A percentile compares a stretch with the other conserved stretches of the same genome.
Evolutionary conservation across 2,329 filamentous ascomycete species (phyloP).

Genomic region (Rosellinia necatrix): DNA sequence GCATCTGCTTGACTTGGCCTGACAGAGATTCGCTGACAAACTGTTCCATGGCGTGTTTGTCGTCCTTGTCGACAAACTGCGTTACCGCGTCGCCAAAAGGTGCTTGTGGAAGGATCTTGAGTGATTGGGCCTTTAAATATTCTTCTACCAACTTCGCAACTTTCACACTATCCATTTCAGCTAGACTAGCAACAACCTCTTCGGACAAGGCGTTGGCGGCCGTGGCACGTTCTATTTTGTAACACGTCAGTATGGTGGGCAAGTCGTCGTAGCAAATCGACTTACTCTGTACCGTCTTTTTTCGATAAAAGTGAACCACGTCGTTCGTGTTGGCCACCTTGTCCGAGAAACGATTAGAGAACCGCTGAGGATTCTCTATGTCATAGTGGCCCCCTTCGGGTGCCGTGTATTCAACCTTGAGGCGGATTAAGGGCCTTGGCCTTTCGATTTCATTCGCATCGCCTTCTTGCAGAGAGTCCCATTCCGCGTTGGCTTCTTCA

Average conservation of each 20-base stretch:
- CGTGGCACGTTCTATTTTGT: conserved; percentile 44
- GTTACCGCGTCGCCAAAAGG: conserved; percentile 91
- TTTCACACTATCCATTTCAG: conserved; percentile 74
- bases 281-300: conserved; percentile 69
- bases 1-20: conserved; percentile 71
- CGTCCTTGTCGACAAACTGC: conserved; percentile 93
- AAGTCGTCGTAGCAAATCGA: too few relatives aligned
- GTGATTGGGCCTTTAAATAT: conserved; percentile 85
- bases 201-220: conserved; percentile 64
- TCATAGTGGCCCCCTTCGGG: conserved; percentile 86
- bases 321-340: conserved; percentile 93
- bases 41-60: conserved; percentile 86
- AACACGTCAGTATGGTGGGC: too few relatives aligned
- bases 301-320: conserved; percentile 89
- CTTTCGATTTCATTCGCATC: conserved; percentile 61
- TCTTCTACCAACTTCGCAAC: conserved; percentile 89
- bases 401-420: conserved; percentile 89
- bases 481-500: conserved; percentile 78
- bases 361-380: conserved; percentile 92
- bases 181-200: conserved; percentile 64
- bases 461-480: conserved; percentile 76
- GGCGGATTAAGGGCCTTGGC: conserved; percentile 81
- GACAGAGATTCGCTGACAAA: conserved; percentile 76
- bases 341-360: conserved; percentile 89
- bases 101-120: conserved; percentile 91